Evolutionary conservation across 1,139 yeast species (phyloP), one percentile per base, ranked within the genome.

Genomic region (Yamadazyma sp.): DNA sequence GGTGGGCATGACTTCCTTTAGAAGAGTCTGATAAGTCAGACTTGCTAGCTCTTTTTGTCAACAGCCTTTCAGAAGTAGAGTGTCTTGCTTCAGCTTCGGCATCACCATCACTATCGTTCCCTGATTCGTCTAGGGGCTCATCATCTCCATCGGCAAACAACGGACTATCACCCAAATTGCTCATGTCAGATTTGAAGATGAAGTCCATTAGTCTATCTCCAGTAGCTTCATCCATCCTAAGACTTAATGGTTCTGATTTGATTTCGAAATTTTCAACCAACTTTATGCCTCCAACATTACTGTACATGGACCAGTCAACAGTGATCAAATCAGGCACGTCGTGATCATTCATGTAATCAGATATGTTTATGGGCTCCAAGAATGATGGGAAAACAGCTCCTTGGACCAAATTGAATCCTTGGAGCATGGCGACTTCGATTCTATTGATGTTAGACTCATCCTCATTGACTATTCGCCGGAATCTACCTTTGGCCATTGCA

Each of bases 241-340:
- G 50, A 35, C 71, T 73, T 44, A 83, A 61, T 31, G 88, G 88
- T 37, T 68, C 62, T 6, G 84, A 63, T 23, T 62, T 57, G 24
- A 82, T 64, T 34, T 73, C 76, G 35, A 81, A 72, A 43, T 70
- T 62, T 46, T 76, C 81, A 44, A 82, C 65, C 26, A 82, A 69
- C 46, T 75, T 70, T 43, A 83, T 82, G 1, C 90, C 90, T 31
- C 89, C 90, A 31, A 82, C 76, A 12, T 83, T 76, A 38, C 76
- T 66, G 43, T 76, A 78, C 79, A 82, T 75, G 4, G 76, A 72
- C 92, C 92, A 84, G 26, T 60, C 64, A 6, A 80, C 63, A 6
- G 63, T 59, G 10, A 82, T 57, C 52, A 80, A 46, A 39, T 56
- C 59, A 7, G 50, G 40, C 29, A 18, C 18, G 3, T 55, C 52